phyloP scores from a whole-genome alignment of 257 asterid species.

The Eustoma russellianum region DNA sequence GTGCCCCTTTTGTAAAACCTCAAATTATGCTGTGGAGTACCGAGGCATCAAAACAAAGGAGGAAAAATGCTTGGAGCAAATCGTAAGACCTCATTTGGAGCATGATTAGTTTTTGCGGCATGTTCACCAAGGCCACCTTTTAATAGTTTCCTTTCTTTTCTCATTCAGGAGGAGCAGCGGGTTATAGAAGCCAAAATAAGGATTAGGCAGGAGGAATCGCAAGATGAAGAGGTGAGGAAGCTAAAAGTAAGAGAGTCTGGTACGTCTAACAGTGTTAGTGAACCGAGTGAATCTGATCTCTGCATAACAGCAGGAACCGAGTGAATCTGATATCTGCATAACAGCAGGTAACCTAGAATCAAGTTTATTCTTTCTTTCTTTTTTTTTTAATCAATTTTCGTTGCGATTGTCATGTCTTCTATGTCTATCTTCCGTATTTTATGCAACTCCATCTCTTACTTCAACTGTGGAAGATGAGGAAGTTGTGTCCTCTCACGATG shows the following conservation, averaged over 20 bases:
- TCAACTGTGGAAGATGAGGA: constrained; percentile 65
- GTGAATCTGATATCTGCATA: constrained; percentile 51
- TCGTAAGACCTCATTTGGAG: constrained; percentile 37
- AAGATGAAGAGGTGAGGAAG: constrained; percentile 76
- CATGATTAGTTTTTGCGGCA: background rate
- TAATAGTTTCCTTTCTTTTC: constrained; percentile 9
- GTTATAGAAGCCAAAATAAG: constrained; percentile 98
- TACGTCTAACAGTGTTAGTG: constrained; percentile 46
- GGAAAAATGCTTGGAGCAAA: constrained; percentile 91
- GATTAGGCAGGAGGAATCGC: constrained; percentile 89
- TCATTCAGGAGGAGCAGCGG: constrained; percentile 80
- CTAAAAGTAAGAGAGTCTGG: constrained; percentile 49
- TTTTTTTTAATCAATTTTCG: constrained; percentile 2
- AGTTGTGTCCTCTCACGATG: constrained; percentile 38
- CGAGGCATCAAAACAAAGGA: constrained; percentile 90
- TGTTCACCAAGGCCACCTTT: background rate
- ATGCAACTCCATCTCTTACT: constrained; percentile 46
- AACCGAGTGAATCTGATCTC: constrained; percentile 46
- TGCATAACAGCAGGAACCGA: too few relatives aligned
- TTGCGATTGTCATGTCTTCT: constrained; percentile 6
- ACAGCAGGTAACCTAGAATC: constrained; percentile 45
- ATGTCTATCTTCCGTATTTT: constrained; percentile 8
- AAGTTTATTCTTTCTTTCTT: background rate
- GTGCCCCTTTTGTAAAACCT: constrained; percentile 92
- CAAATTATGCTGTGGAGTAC: constrained; percentile 89